phyloP scores from a whole-genome alignment of 768 basidiomycete species.

The Solioccasus polychromus region DNA sequence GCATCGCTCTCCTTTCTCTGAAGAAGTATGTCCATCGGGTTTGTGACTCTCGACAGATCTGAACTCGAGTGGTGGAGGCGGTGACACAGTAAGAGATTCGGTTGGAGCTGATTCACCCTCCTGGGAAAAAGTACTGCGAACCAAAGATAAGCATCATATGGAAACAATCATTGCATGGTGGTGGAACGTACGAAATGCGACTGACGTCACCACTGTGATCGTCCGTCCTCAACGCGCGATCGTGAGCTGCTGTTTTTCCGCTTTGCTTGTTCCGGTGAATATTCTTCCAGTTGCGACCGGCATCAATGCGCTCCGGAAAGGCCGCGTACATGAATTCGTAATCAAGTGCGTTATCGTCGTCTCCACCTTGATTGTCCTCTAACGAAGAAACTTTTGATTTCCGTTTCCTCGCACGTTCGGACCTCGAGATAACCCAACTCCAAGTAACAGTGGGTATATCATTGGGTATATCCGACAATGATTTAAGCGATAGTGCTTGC shows the following conservation, averaged over 20 bases:
- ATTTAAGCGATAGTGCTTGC: slow-evolving; percentile 46
- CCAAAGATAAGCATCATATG: slow-evolving; percentile 13
- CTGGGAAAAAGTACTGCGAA: slow-evolving; percentile 37
- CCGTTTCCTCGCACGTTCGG: slow-evolving; percentile 24
- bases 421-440: slow-evolving; percentile 54
- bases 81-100: slow-evolving; percentile 18
- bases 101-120: slow-evolving; percentile 15
- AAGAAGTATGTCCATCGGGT: background rate
- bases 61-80: slow-evolving; percentile 25
- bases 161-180: background rate
- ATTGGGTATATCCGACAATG: slow-evolving; percentile 56
- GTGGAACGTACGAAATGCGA: slow-evolving; percentile 44
- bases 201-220: slow-evolving; percentile 36
- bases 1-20: slow-evolving; percentile 1
- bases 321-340: slow-evolving; percentile 47
- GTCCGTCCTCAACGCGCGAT: background rate
- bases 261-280: slow-evolving; percentile 1
- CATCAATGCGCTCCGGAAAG: slow-evolving; percentile 46
- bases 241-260: background rate
- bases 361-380: background rate
- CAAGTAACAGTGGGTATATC: slow-evolving; percentile 63
- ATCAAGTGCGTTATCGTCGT: slow-evolving; percentile 22
- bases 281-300: slow-evolving; percentile 32
- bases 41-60: background rate
- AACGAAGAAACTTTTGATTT: slow-evolving; percentile 1